Evolutionary conservation across 2,329 filamentous ascomycete genomes (phyloP), one percentile per base, ranked within the genome.

Genomic region (Zymoseptoria tritici): DNA sequence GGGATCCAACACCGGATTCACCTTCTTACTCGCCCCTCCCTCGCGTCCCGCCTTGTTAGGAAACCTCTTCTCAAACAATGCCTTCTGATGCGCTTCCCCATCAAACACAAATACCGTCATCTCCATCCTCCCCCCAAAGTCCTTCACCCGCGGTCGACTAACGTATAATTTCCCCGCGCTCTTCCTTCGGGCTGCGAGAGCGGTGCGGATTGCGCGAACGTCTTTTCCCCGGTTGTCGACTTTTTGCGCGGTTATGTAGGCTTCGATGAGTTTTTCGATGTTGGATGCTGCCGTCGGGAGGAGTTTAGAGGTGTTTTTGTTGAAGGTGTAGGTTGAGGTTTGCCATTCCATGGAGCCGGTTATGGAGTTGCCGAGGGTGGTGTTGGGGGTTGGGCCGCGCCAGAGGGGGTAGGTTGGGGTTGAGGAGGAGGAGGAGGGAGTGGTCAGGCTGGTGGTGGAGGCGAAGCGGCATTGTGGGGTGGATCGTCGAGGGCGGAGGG

Each of bases 311-410:
- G 63, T 55, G n/a, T 64, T 59, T 29, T 68, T 66, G 62, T 69
- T 69, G 62, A 64, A 69, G 57, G 56, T 61, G 52, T 69, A 69
- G 31, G 62, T 66, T 1, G 62, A 65, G 9, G 67, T 68, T 56
- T 67, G 66, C 67, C 67, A 69, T 60, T 69, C 67, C 62, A 67
- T 66, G 3, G 60, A 61, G 20, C 67, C 67, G 7, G 65, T 67
- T n/a, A 64, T 61, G 21, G 63, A 59, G 20, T 60, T 55, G 2
- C 63, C 65, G 2, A 64, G 56, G 11, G 59, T 59, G 21, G 62
- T 64, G 4, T 61, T 55, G 22, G 60, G 59, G 49, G 62, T 59
- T 13, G 58, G 56, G 46, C 61, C 59, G 21, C 63, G 59, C 64
- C 64, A 66, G 51, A 61, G 53, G 6, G 64, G 60, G 55, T 42